Base-by-base conservation (phyloP, 192 early-diverging fungal species). In the Coemansia sp. region DNA sequence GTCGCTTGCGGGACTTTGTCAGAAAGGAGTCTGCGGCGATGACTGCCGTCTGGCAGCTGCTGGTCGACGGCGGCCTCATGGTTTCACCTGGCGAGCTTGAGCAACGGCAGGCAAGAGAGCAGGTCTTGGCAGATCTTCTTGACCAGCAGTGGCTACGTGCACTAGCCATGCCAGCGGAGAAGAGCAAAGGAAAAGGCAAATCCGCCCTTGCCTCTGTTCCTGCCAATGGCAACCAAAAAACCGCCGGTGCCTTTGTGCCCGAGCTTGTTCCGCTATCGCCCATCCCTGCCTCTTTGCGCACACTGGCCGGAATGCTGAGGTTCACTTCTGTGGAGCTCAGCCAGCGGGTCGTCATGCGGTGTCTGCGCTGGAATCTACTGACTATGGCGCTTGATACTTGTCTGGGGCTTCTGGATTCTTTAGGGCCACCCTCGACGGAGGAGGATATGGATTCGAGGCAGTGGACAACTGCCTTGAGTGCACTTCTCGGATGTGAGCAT, bases 31-130 rank as follows among this genome's bases (percentile, higher is more conserved):
- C 49, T 11, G 30, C 34, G 14, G 51, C 41, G 0, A 22, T 74
- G 17, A 32, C 64, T n/a, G 57, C 58, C 1, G 55, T 60, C 38
- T 69, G 67, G 72, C 65, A 65, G 60, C 57, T 76, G 17, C 50
- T 76, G 26, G 58, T 23, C 7, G 72, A 76, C 17, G 66, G 53
- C 22, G 61, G 46, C 9, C 37, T 76, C 24, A 64, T 76, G 72
- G 67, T 76, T 20, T 64, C 66, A n/a, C 72, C 72, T 0, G 67
- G 56, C 13, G 72, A 69, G 47, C 53, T 76, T 35, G 67, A 64
- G n/a, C 57, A 60, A 24, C 39, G 27, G 11, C 4, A 19, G 20
- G 41, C 58, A 19, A 50, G 67, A 0, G 30, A 37, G 42, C 66
- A 69, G 39, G 70, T 70, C 28, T 50, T 76, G 25, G 47, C 29